phyloP scores from a whole-genome alignment of 225 moss, liverwort and hornwort genomes.

The Sphagnum contortum region DNA sequence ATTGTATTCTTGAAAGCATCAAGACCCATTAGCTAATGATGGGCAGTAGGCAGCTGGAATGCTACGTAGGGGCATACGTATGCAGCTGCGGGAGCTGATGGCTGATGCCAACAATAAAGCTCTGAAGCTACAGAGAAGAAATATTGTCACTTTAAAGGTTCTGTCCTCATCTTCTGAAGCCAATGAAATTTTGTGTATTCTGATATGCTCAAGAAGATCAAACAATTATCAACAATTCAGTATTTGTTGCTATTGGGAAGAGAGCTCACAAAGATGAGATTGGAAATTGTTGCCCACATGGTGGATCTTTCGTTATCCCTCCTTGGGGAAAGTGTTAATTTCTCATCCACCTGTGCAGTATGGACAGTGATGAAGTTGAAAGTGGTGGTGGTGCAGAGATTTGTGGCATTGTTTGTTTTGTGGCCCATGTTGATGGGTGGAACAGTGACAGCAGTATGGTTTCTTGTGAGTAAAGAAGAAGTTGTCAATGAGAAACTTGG shows the following conservation, averaged over 20 bases:
- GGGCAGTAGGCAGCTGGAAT: conserved; percentile 47
- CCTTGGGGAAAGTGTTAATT: too few species aligned
- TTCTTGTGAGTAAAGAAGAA: conserved; percentile 42
- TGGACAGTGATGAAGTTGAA: too few species aligned
- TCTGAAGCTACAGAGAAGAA: not conserved
- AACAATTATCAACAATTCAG: too few species aligned
- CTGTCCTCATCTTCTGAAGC: too few species aligned
- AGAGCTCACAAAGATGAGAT: too few species aligned
- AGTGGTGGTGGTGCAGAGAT: conserved; percentile 38
- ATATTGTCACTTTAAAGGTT: not conserved
- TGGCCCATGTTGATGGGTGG: conserved; percentile 54
- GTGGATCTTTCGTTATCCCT: too few species aligned
- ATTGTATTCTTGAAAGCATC: not conserved
- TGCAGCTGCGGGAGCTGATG: conserved; percentile 66
- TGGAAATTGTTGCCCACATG: too few species aligned
- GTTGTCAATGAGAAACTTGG: conserved; percentile 38
- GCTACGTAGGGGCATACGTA: conserved; percentile 55
- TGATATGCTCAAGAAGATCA: too few species aligned
- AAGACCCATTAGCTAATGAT: not conserved
- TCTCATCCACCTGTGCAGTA: too few species aligned
- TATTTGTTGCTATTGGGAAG: too few species aligned
- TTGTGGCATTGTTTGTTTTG: conserved; percentile 47
- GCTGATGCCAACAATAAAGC: conserved; percentile 26
- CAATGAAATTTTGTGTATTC: too few species aligned
- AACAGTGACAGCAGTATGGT: conserved; percentile 39